Evolutionary conservation across 768 basidiomycete species (phyloP).

Genomic region (Terana coerulea): DNA sequence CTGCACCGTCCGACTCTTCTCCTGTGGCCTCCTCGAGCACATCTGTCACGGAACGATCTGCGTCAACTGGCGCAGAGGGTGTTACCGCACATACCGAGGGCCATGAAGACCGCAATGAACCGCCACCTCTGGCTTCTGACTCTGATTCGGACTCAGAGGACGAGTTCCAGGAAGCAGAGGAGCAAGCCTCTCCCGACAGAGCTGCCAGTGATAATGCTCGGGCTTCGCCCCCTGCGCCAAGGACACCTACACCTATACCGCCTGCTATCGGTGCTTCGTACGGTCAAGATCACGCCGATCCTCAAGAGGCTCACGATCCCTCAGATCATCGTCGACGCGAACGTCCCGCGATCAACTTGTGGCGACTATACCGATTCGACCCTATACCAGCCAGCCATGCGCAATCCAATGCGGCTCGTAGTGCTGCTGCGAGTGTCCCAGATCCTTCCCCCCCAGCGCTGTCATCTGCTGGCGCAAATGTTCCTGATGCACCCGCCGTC

Average conservation of each 20-base stretch:
- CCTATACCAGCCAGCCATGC: slow-evolving; percentile 43
- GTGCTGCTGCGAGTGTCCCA: too few relatives aligned
- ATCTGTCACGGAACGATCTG: background rate
- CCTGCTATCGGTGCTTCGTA: background rate
- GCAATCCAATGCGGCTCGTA: slow-evolving; percentile 17
- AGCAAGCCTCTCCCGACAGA: slow-evolving; percentile 19
- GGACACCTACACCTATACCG: slow-evolving; percentile 26
- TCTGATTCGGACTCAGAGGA: slow-evolving; percentile 32
- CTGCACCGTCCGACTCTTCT: background rate
- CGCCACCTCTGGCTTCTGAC: slow-evolving; percentile 32
- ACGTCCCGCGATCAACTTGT: slow-evolving; percentile 65
- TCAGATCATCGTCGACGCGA: slow-evolving; percentile 31
- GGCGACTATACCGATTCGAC: slow-evolving; percentile 81
- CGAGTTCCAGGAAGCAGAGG: slow-evolving; percentile 25
- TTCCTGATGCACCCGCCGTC: too few relatives aligned
- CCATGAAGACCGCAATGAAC: slow-evolving; percentile 17
- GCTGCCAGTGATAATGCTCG: slow-evolving; percentile 21
- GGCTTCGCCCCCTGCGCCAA: slow-evolving; percentile 5
- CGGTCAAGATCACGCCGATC: background rate
- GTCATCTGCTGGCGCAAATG: too few relatives aligned
- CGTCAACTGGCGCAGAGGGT: background rate
- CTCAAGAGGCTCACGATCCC: background rate
- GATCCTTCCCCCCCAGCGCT: too few relatives aligned
- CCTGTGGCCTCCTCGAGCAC: background rate
- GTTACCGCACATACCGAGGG: slow-evolving; percentile 12